Evolutionary conservation across 805 yeast genomes (phyloP).

Genomic region (Spathaspora boniae): DNA sequence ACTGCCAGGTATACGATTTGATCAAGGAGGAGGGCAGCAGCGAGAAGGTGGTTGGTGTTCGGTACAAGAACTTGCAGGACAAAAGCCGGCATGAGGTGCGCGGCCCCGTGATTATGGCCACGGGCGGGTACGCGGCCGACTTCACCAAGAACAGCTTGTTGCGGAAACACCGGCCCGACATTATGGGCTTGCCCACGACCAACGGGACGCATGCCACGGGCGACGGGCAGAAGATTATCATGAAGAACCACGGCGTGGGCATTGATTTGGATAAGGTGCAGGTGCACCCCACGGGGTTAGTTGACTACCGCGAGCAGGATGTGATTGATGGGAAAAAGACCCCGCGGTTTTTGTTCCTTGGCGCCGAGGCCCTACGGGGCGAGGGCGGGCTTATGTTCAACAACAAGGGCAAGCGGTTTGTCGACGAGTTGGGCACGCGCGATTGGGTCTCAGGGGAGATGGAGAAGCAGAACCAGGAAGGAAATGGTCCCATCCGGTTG

Average conservation of each 20-base stretch:
- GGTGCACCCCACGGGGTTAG: conserved; percentile 66
- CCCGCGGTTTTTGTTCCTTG: conserved; percentile 54
- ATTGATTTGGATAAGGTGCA: conserved; percentile 64
- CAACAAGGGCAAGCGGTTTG: conserved; percentile 51
- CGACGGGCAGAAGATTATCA: conserved; percentile 57
- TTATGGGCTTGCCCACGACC: conserved; percentile 53
- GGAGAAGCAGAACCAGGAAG: conserved; percentile 33
- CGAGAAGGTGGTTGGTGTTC: conserved; percentile 25
- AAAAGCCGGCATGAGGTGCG: conserved; percentile 27
- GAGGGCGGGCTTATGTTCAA: conserved; percentile 62
- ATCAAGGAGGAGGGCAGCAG: conserved; percentile 26
- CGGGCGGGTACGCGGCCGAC: conserved; percentile 70
- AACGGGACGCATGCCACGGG: conserved; percentile 63
- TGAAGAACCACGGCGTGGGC: conserved; percentile 50
- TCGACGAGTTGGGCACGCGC: conserved; percentile 58
- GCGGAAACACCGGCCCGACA: conserved; percentile 56
- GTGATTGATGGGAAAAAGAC: conserved; percentile 31
- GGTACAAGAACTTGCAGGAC: conserved; percentile 30
- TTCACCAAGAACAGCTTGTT: conserved; percentile 51
- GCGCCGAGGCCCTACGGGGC: conserved; percentile 65
- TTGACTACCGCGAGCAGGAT: conserved; percentile 46
- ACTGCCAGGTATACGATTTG: conserved; percentile 43
- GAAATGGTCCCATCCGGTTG: conserved; percentile 47
- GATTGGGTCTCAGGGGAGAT: conserved; percentile 60
- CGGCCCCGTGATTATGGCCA: conserved; percentile 63